Evolutionary conservation across 768 basidiomycete species (phyloP).

Genomic region (Tulasnella sp.): DNA sequence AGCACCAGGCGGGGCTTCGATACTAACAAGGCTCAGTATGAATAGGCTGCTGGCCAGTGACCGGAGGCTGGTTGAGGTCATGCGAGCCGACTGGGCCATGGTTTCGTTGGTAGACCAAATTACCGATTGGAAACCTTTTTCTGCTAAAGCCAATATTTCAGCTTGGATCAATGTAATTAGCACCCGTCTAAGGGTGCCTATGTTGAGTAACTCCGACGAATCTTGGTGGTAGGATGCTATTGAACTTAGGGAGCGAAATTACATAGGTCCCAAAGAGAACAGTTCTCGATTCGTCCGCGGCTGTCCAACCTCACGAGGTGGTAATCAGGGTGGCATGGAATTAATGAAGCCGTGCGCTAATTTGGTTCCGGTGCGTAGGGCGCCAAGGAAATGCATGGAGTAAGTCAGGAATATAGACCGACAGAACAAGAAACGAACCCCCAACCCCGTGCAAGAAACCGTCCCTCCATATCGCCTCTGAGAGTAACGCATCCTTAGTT

Average conservation of each 20-base stretch:
- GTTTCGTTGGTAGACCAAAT: no score
- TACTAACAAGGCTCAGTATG: no score
- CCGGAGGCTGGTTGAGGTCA: no score
- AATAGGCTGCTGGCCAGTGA: no score
- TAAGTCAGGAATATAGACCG: not conserved
- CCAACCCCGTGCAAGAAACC: not conserved
- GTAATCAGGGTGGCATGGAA: not conserved
- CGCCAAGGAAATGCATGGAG: not conserved
- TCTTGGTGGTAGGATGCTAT: constrained; percentile 65
- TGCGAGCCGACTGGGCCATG: no score
- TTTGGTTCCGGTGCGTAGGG: not conserved
- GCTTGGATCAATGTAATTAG: no score
- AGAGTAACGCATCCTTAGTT: not conserved
- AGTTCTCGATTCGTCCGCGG: no score
- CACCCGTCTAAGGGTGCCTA: no score
- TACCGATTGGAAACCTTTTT: no score
- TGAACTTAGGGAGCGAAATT: constrained; percentile 78
- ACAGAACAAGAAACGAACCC: not conserved
- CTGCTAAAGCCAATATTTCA: no score
- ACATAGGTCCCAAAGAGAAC: constrained; percentile 42
- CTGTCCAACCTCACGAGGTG: not conserved
- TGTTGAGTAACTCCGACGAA: constrained; percentile 15
- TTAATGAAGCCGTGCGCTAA: not conserved
- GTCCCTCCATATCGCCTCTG: not conserved
- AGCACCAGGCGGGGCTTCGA: no score